phyloP scores from a whole-genome alignment of 2,329 filamentous ascomycete genomes.

The Aspergillus ochraceoroseus region DNA sequence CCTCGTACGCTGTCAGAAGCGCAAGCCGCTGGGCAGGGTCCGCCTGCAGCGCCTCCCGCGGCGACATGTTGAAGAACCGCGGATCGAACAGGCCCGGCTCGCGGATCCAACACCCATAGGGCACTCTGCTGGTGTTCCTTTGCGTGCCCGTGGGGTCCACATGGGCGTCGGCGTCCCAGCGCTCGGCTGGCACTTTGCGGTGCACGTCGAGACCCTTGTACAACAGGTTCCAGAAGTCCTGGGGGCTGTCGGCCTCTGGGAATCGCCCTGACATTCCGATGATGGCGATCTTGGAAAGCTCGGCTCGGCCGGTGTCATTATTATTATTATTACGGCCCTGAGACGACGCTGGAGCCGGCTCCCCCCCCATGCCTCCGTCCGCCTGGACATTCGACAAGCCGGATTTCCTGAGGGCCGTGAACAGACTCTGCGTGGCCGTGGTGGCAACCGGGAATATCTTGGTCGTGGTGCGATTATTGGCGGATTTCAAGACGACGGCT shows the following conservation, averaged over 20 bases:
- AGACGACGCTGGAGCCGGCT: slow-evolving; percentile 16
- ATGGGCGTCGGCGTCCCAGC: slow-evolving; percentile 69
- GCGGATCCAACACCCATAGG: slow-evolving; percentile 70
- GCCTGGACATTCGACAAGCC: slow-evolving; percentile 27
- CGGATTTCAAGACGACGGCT: slow-evolving; percentile 21
- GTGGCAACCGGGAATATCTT: slow-evolving; percentile 31
- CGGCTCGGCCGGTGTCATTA: slow-evolving; percentile 31
- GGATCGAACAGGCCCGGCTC: slow-evolving; percentile 73
- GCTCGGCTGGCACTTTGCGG: slow-evolving; percentile 55
- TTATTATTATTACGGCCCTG: no score
- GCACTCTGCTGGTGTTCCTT: slow-evolving; percentile 71
- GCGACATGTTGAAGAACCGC: slow-evolving; percentile 85
- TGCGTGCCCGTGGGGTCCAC: slow-evolving; percentile 66
- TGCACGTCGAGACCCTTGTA: slow-evolving; percentile 71
- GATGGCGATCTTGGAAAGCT: slow-evolving; percentile 68
- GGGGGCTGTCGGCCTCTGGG: slow-evolving; percentile 65
- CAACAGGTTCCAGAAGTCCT: slow-evolving; percentile 70
- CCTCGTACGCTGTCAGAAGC: slow-evolving; percentile 72
- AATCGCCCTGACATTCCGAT: slow-evolving; percentile 78
- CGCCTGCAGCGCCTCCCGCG: slow-evolving; percentile 71
- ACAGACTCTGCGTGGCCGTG: slow-evolving; percentile 33
- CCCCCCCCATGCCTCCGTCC: slow-evolving; percentile 27
- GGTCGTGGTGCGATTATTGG: slow-evolving; percentile 17
- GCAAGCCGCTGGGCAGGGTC: slow-evolving; percentile 78
- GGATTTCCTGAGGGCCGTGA: slow-evolving; percentile 29